Evolutionary conservation across 768 basidiomycete species (phyloP), one percentile per base, ranked within the genome.

Genomic region (Exidia glandulosa): DNA sequence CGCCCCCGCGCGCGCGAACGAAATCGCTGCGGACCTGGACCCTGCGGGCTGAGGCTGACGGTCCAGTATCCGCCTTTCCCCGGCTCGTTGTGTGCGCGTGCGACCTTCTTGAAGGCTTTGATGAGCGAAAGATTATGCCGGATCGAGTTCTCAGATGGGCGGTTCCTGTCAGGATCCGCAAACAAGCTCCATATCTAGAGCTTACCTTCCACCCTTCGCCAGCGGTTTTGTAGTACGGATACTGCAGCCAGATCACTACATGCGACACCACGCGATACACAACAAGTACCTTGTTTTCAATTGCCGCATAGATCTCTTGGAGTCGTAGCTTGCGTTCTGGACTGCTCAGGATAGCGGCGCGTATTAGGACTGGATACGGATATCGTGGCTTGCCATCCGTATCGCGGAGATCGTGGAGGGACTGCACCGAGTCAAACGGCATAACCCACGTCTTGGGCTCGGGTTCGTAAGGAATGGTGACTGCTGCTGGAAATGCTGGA

Each of bases 11-110:
- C 23, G 19, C 41, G 41, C 16, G 41, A 14, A 23, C 41, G 41
- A 45, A 45, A 45, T 2, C 41, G 41, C 23, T 45, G 41, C 19
- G 41, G 41, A 1, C 41, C 41, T 23, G 41, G 41, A 19, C 41
- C 41, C 41, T 45, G 41, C 10, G 41, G 41, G 16, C 6, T 19
- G 5, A 23, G 16, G 16, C 41, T 45, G 41, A 45, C 41, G 41
- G 41, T 45, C 50, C 50, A 54, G 30, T 54, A 87, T 37, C 73
- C 78, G 1, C 86, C 86, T 63, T 87, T 87, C 0, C 86, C 86
- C 0, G 84, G 85, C 64, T 87, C 84, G 0, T 81, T 84, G 58
- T 86, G 80, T 0, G 84, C 82, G 13, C 86, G 77, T 1, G 75
- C 72, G 1, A 77, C 71, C n/a, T 77, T 74, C 19, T 70, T 66